These are phyloP conservation scores for Haematococcus sp. DNA, from an alignment of 139 green algal species.

Conservation along the genomic window DNA sequence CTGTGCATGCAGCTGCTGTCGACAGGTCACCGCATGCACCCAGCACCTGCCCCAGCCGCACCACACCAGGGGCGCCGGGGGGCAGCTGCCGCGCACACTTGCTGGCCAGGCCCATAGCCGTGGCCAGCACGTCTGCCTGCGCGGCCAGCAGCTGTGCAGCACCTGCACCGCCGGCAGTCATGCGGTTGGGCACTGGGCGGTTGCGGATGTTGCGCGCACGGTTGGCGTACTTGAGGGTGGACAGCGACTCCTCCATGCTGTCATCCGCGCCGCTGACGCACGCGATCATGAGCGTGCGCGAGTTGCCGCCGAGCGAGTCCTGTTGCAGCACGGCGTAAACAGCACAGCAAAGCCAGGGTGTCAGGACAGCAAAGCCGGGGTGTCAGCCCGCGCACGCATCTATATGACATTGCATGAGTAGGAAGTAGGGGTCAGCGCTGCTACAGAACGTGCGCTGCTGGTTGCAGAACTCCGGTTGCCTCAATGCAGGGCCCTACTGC, in stretches of 20 bases:
- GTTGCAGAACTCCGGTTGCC: too few relatives aligned
- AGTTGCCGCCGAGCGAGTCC: constrained; percentile 60
- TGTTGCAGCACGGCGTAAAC: constrained; percentile 1
- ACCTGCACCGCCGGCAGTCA: background rate
- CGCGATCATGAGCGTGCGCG: constrained; percentile 46
- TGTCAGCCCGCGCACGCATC: too few relatives aligned
- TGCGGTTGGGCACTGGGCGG: constrained; percentile 20
- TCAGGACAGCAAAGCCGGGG: too few relatives aligned
- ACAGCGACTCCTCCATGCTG: constrained; percentile 50
- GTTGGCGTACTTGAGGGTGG: constrained; percentile 54
- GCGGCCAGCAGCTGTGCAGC: background rate
- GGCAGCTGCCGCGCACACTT: constrained; percentile 1
- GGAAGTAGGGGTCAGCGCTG: too few relatives aligned
- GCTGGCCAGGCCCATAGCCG: background rate
- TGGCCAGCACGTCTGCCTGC: background rate
- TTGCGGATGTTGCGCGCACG: constrained; percentile 52
- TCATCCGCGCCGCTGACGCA: constrained; percentile 35
- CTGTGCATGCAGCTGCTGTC: background rate
- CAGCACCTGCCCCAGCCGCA: background rate
- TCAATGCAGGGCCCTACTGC: too few relatives aligned
- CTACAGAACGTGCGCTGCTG: too few relatives aligned
- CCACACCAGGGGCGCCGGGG: background rate
- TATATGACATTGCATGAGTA: too few relatives aligned
- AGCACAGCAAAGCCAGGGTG: background rate
- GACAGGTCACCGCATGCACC: background rate